These are phyloP conservation scores for Ceratobasidium sp. DNA, from an alignment of 1,284 basidiomycete genomes.

Conservation along the genomic window DNA sequence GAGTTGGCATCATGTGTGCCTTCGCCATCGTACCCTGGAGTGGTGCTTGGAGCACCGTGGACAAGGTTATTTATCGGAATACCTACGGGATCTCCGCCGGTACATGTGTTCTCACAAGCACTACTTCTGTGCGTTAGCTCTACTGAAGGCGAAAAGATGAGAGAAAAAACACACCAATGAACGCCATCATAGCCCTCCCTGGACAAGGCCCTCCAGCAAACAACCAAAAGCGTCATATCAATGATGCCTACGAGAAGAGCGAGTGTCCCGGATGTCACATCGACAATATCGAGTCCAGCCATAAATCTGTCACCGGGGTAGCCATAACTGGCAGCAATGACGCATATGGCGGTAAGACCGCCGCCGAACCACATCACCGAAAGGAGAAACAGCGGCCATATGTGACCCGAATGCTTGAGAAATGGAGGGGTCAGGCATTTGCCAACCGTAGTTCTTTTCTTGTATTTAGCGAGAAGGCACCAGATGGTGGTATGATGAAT, in stretches of 20 bases:
- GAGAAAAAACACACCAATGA: background rate
- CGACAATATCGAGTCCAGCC: background rate
- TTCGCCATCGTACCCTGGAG: too few relatives aligned
- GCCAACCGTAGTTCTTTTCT: background rate
- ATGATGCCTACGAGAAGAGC: background rate
- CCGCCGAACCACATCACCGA: background rate
- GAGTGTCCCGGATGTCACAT: background rate
- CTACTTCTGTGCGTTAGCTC: background rate
- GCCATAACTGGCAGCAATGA: background rate
- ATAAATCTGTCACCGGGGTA: background rate
- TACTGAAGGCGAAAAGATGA: background rate
- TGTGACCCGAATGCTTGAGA: background rate
- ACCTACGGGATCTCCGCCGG: too few relatives aligned
- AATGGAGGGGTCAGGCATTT: background rate
- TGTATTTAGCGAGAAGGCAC: constrained; percentile 1
- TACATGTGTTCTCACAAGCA: too few relatives aligned
- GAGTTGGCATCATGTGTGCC: background rate
- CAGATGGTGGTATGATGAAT: constrained; percentile 3
- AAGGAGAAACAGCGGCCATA: background rate
- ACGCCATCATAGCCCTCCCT: background rate
- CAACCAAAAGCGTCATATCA: background rate
- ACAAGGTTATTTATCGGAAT: too few relatives aligned
- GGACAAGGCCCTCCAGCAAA: constrained; percentile 4
- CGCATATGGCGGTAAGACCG: background rate
- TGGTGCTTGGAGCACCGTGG: too few relatives aligned